Evolutionary conservation across 2,329 filamentous ascomycete species (phyloP).

Genomic region (Didymosphaeria variabile): DNA sequence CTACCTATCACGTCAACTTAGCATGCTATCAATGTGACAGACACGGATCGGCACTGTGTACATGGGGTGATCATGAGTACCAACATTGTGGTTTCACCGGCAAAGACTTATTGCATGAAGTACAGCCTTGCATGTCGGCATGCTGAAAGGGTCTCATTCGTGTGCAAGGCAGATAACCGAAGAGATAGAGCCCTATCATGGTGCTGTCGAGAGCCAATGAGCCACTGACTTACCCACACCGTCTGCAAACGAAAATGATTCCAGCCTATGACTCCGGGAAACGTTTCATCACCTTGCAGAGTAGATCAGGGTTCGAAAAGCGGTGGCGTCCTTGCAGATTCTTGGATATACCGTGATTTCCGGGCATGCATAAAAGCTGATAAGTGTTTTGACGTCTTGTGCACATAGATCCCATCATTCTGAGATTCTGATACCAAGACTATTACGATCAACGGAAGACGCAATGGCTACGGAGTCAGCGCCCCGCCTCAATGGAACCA

Average conservation of each 20-base stretch:
- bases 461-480: background rate
- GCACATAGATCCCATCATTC: background rate
- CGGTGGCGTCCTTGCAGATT: background rate
- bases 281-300: background rate
- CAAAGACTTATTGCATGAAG: background rate
- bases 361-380: background rate
- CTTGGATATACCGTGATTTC: background rate
- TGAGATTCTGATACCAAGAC: background rate
- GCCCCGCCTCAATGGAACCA: background rate
- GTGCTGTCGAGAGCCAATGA: background rate
- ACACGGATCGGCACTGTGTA: background rate
- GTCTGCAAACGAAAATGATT: background rate
- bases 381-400: background rate
- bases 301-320: background rate
- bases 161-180: background rate
- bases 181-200: background rate
- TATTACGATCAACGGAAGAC: background rate
- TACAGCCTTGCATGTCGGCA: background rate
- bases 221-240: background rate
- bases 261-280: background rate
- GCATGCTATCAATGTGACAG: no score
- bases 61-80: background rate
- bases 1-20: background rate
- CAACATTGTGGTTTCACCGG: conserved; percentile 3
- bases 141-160: background rate